These are phyloP conservation scores for Sclerotinia trifoliorum DNA, from an alignment of 2,329 filamentous ascomycete genomes.

Conservation along the genomic window DNA sequence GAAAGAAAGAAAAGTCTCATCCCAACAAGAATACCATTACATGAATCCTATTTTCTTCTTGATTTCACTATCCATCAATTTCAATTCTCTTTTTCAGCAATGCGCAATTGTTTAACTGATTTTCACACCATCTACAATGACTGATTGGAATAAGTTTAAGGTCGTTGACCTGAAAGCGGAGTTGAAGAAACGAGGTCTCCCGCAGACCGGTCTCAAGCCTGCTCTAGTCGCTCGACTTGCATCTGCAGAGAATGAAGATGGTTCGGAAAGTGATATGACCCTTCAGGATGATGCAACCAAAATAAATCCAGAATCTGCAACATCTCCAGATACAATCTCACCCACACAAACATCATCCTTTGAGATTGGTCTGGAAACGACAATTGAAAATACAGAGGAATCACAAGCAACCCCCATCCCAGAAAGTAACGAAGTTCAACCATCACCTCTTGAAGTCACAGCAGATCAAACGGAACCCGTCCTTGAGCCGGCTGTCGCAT, in stretches of 20 bases:
- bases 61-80: neutral
- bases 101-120: conserved; percentile 1
- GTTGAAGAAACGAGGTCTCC: conserved; percentile 69
- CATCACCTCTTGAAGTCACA: conserved; percentile 14
- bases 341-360: conserved; percentile 25
- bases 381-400: conserved; percentile 1
- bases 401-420: neutral
- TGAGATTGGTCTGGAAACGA: neutral
- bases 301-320: conserved; percentile 28
- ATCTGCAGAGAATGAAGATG: conserved; percentile 43
- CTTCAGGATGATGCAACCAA: conserved; percentile 34
- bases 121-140: conserved; percentile 41
- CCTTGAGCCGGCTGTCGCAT: conserved; percentile 17
- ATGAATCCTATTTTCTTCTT: neutral
- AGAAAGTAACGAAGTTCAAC: neutral
- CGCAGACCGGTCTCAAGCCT: conserved; percentile 67
- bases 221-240: conserved; percentile 67
- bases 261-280: conserved; percentile 39
- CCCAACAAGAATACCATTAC: neutral
- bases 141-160: conserved; percentile 60
- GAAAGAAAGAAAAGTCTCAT: neutral
- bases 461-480: conserved; percentile 17
- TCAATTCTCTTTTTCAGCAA: neutral
- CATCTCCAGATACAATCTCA: conserved; percentile 34
- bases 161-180: conserved; percentile 74